These are phyloP conservation scores for Elsinoe batatas DNA, from an alignment of 2,329 filamentous ascomycete species.

Conservation along the genomic window DNA sequence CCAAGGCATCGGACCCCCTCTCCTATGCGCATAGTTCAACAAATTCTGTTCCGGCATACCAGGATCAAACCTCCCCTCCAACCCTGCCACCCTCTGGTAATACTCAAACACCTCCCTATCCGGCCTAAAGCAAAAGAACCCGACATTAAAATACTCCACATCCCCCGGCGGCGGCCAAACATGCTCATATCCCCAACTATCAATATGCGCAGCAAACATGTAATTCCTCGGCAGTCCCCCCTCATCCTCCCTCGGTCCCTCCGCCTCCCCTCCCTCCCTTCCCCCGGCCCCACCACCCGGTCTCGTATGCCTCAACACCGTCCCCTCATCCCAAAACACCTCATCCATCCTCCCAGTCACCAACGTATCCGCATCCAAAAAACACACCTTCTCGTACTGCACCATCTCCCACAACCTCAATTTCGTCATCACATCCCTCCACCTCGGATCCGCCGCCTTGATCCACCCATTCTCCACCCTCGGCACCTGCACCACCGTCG, in stretches of 20 bases:
- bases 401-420: constrained; percentile 28
- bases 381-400: constrained; percentile 28
- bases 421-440: constrained; percentile 30
- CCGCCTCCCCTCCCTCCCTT: constrained; percentile 19
- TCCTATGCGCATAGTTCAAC: constrained; percentile 32
- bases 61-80: constrained; percentile 27
- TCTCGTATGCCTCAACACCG: constrained; percentile 18
- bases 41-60: constrained; percentile 31
- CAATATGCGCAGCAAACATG: constrained; percentile 30
- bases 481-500: constrained; percentile 27
- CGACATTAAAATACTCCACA: constrained; percentile 25
- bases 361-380: constrained; percentile 27
- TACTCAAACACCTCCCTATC: constrained; percentile 27
- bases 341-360: constrained; percentile 23
- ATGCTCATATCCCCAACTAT: constrained; percentile 26
- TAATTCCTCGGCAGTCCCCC: constrained; percentile 29
- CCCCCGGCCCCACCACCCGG: not conserved
- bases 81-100: constrained; percentile 26
- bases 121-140: constrained; percentile 32
- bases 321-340: constrained; percentile 30
- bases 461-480: constrained; percentile 27
- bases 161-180: constrained; percentile 23
- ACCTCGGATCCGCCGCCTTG: constrained; percentile 21
- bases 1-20: constrained; percentile 34
- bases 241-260: constrained; percentile 23